Evolutionary conservation across 2,329 filamentous ascomycete species (phyloP).

Genomic region (Colletotrichum australisinense): DNA sequence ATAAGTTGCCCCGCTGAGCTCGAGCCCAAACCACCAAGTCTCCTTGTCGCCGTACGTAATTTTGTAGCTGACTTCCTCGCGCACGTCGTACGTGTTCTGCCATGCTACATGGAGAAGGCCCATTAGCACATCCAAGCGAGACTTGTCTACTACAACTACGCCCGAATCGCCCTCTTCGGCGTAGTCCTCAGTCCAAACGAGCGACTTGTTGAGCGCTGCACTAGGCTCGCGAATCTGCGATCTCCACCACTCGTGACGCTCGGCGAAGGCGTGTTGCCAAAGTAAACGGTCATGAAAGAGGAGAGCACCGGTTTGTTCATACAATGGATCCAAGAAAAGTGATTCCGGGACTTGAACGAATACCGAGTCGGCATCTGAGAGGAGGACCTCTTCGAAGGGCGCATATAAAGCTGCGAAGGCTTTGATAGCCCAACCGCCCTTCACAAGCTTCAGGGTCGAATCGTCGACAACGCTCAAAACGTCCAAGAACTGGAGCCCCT

Average conservation of each 20-base stretch:
- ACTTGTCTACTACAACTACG: conserved; percentile 54
- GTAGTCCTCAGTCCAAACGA: conserved; percentile 52
- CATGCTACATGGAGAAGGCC: conserved; percentile 54
- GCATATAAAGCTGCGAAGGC: conserved; percentile 51
- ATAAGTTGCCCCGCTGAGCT: conserved; percentile 50
- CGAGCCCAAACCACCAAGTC: conserved; percentile 57
- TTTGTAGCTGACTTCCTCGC: conserved; percentile 52
- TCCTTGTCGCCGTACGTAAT: conserved; percentile 58
- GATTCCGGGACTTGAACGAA: conserved; percentile 49
- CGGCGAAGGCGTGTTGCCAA: conserved; percentile 46
- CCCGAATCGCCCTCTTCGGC: conserved; percentile 57
- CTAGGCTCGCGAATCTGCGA: conserved; percentile 50
- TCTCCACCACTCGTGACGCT: conserved; percentile 52
- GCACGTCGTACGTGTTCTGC: conserved; percentile 54
- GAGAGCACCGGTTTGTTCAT: conserved; percentile 44
- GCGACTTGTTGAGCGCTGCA: conserved; percentile 44
- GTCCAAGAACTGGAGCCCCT: conserved; percentile 46
- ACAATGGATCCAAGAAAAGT: conserved; percentile 46
- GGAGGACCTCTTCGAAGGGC: conserved; percentile 48
- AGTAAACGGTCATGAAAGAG: conserved; percentile 55
- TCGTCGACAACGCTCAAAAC: conserved; percentile 47
- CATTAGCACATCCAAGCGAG: conserved; percentile 48
- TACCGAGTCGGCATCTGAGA: conserved; percentile 52
- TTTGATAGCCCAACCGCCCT: conserved; percentile 53
- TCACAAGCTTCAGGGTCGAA: conserved; percentile 40